phyloP scores from a whole-genome alignment of 2,329 filamentous ascomycete species.

The Ophiosphaerella herpotricha region DNA sequence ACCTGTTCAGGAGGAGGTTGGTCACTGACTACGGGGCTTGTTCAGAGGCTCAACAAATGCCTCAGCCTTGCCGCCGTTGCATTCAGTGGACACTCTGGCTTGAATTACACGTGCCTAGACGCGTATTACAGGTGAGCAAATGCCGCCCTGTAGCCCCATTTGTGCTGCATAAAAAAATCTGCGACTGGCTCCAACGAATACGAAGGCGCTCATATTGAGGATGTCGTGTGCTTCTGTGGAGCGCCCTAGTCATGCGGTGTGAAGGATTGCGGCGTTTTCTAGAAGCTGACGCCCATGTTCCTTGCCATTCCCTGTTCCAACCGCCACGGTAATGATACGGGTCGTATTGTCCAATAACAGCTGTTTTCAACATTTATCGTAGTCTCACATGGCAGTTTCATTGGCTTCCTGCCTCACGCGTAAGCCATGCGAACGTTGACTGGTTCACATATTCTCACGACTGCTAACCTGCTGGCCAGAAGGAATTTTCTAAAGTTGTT shows the following conservation, averaged over 20 bases:
- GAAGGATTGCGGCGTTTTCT: constrained; percentile 7
- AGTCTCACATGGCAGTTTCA: constrained; percentile 6
- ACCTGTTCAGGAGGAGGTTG: neutral
- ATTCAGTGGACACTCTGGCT: neutral
- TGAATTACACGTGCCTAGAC: neutral
- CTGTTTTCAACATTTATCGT: neutral
- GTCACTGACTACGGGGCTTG: constrained; percentile 1
- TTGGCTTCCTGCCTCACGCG: constrained; percentile 21
- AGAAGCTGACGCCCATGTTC: constrained; percentile 11
- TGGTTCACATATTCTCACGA: constrained; percentile 15
- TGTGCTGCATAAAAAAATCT: neutral
- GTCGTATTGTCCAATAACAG: neutral
- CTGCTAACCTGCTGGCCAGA: too few species aligned
- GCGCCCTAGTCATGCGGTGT: neutral
- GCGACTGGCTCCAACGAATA: constrained; percentile 5
- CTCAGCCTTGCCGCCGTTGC: constrained; percentile 7
- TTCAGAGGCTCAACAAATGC: constrained; percentile 6
- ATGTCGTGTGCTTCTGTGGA: constrained; percentile 1
- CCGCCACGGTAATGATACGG: neutral
- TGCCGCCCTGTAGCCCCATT: too few species aligned
- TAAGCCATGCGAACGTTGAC: constrained; percentile 4
- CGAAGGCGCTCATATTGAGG: constrained; percentile 1
- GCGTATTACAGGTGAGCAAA: neutral
- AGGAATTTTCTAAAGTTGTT: too few species aligned
- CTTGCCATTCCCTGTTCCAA: constrained; percentile 2